A percentile compares a stretch with the other conserved stretches of the same genome.
Conservation (phyloP, 208 protist genomes). For the Crithidia acanthocephali region DNA sequence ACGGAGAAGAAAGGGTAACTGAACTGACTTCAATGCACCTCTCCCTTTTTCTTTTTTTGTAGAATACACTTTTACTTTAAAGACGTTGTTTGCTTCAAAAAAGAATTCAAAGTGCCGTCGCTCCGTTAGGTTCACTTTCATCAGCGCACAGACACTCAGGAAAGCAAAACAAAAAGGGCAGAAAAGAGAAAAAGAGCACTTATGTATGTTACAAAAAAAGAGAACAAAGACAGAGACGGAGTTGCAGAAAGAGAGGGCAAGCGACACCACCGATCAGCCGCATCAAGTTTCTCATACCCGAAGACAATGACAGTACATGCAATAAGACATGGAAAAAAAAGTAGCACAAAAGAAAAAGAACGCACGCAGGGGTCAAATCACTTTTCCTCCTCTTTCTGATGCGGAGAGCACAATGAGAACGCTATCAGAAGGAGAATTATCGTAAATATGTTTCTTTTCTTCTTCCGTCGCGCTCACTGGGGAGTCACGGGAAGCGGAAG, state of each 20-base stretch:
- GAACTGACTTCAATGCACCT: background rate
- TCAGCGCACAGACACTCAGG: background rate
- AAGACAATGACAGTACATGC: background rate
- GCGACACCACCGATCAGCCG: too few species aligned
- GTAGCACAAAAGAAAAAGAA: too few species aligned
- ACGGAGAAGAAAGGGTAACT: background rate
- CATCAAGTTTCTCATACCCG: too few species aligned
- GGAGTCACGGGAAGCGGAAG: background rate
- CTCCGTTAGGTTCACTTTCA: background rate
- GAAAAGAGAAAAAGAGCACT: background rate
- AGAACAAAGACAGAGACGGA: background rate
- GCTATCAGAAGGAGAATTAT: background rate
- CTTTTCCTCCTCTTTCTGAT: background rate
- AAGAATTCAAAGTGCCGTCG: too few species aligned
- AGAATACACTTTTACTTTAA: too few species aligned
- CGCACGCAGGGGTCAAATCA: background rate
- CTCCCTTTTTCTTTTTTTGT: background rate
- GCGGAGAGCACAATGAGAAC: background rate
- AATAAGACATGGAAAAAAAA: background rate
- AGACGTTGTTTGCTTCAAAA: too few species aligned
- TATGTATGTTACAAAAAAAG: constrained; percentile 4
- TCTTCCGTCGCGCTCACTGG: background rate
- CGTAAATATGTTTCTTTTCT: background rate
- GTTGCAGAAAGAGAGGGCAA: too few species aligned
- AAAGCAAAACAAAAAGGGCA: background rate